These are phyloP conservation scores for Entonaema liquescens DNA, from an alignment of 495 filamentous ascomycete species.

Conservation along the genomic window DNA sequence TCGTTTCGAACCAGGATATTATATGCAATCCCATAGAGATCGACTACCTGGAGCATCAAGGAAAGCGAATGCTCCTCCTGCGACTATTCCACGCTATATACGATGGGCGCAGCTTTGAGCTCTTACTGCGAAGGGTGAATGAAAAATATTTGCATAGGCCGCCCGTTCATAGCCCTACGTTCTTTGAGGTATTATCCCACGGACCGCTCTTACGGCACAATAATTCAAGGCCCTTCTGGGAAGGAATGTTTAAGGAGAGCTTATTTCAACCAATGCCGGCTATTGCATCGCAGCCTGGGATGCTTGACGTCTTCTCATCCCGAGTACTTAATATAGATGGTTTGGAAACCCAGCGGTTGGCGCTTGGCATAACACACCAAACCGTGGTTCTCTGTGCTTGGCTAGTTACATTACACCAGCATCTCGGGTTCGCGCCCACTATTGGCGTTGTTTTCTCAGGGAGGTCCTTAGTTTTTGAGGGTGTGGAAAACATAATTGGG, in stretches of 20 bases:
- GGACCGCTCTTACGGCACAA: conserved; percentile 65
- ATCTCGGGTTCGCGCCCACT: conserved; percentile 48
- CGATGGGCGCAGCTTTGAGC: conserved; percentile 79
- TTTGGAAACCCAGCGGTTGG: conserved; percentile 58
- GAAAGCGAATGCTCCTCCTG: conserved; percentile 57
- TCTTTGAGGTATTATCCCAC: conserved; percentile 61
- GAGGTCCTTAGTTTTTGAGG: conserved; percentile 69
- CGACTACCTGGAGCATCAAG: conserved; percentile 43
- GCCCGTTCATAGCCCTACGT: conserved; percentile 52
- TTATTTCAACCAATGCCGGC: conserved; percentile 47
- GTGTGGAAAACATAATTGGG: conserved; percentile 75
- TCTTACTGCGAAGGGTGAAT: conserved; percentile 69
- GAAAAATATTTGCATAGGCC: conserved; percentile 50
- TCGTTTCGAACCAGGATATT: conserved; percentile 43
- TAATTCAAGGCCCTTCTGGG: conserved; percentile 74
- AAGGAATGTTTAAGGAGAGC: conserved; percentile 57
- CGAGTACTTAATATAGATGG: conserved; percentile 41
- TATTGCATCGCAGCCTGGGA: conserved; percentile 6
- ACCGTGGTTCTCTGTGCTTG: conserved; percentile 76
- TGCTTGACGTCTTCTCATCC: conserved; percentile 26
- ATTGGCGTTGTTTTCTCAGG: conserved; percentile 78
- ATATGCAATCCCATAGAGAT: conserved; percentile 53
- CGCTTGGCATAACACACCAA: conserved; percentile 76
- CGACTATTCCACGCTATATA: conserved; percentile 88
- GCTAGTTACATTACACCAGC: conserved; percentile 62